Base-by-base conservation (phyloP, 306 rosid species). In the Pyrus bretschneideri region DNA sequence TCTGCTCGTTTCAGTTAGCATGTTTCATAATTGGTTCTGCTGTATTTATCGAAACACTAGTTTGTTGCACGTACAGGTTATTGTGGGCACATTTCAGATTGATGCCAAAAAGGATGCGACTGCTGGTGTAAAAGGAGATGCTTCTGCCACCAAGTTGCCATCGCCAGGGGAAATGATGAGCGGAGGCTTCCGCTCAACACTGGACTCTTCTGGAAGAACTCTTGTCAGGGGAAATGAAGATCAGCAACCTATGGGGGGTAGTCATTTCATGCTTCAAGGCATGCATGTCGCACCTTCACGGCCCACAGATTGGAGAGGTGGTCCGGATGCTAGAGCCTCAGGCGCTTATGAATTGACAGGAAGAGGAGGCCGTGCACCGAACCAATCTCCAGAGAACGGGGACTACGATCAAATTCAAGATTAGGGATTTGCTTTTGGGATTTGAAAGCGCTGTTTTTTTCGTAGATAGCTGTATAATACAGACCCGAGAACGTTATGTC, bases 361-460 rank as follows among this genome's bases (percentile, higher is more conserved):
- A 84, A 87, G 88, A 82, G 79, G 83, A 76, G 97, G 90, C 31
- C 89, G 77, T 29, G 88, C 79, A 69, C 81, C 83, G 1, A 93
- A 90, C 73, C 98, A 90, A 33, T 91, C 97, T 77, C 97, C 93
- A 0, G 95, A 90, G 86, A 94, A 94, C 27, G 95, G 97, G 42
- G 98, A 92, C 81, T 92, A 89, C 23, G 93, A 84, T 49, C 92
- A 88, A 81, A 90, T 92, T 79, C 91, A 82, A n/a, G 96, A 90
- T 67, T 87, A 86, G 78, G 82, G 73, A 35, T 79, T 79, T 69
- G 42, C 69, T 40, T 35, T 72, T 71, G 72, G 79, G 76, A 51
- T 59, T 60, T 74, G 44, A 79, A 68, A 75, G 73, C 86, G 60
- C 25, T 54, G 54, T 70, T 84, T 78, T 77, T 78, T 75, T 57